Base-by-base conservation (phyloP, 768 basidiomycete species). In the Botryobasidium botryosum region DNA sequence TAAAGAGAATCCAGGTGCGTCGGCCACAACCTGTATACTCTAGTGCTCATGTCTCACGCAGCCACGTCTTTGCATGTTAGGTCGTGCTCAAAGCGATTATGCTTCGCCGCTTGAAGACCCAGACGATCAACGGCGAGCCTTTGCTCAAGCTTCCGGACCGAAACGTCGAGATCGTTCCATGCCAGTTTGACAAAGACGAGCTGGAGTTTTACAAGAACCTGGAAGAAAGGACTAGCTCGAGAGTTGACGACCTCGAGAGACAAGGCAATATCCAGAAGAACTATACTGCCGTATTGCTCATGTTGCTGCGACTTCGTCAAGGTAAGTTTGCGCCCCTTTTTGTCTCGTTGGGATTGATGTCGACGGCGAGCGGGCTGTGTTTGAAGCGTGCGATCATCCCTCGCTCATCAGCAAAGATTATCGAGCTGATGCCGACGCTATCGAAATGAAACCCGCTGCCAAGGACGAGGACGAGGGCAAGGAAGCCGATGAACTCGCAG, bases 311-410 rank as follows among this genome's bases (percentile, higher is more conserved):
- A 25, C 67, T 96, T 38, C 77, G 92, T 24, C 92, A 99, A 71
- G 86, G 91, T 81, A 49, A 24, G 68, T 57, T 20, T 12, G 23
- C 12, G 8, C 13, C 27, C n/a, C n/a, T 18, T 18, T 38, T 42
- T 10, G 25, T 29, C 13, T 42, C 40, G 23, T 28, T 8, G 8
- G 40, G 8, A 13, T 21, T 27, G 8, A 26, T 39, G 10, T 12
- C 23, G 12, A 42, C 27, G 13, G 23, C 24, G 8, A 31, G 43
- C 18, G 43, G 21, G 37, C 17, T 25, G 26, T 6, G 5, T 49
- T 27, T 20, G 6, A 45, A 92, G 90, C 90, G 0, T 96, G 90
- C 57, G 82, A 87, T 53, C 91, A 94, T 55, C 88, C 90, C 0
- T 67, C 72, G 0, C 70, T 94, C 7, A 77, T 92, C 12, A 72